phyloP scores from a whole-genome alignment of 2,329 filamentous ascomycete genomes.

The Trichoderma sp. region DNA sequence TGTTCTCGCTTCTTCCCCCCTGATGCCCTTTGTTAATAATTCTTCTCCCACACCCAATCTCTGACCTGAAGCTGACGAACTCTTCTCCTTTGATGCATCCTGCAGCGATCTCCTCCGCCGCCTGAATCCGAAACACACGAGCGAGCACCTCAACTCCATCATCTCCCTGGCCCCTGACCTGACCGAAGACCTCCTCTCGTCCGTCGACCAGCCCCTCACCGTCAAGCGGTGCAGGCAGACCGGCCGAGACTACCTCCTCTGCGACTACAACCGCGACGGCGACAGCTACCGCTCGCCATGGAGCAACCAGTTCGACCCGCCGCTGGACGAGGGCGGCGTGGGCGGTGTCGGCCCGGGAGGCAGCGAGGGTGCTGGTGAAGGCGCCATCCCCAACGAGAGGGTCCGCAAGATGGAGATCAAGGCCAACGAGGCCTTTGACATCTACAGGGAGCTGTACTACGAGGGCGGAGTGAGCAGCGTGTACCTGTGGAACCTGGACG shows the following conservation, averaged over 20 bases:
- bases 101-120: slow-evolving; percentile 93
- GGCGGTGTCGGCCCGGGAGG: slow-evolving; percentile 54
- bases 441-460: slow-evolving; percentile 95
- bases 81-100: background rate
- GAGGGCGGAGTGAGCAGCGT: slow-evolving; percentile 95
- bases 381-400: slow-evolving; percentile 84
- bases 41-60: background rate
- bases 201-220: slow-evolving; percentile 92
- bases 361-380: slow-evolving; percentile 69
- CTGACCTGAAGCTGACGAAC: background rate
- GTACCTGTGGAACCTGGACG: slow-evolving; percentile 97
- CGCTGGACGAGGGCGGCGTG: slow-evolving; percentile 66
- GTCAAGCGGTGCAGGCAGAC: slow-evolving; percentile 84
- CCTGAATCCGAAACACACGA: slow-evolving; percentile 90
- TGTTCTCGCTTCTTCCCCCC: background rate
- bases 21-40: background rate
- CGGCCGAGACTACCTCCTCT: slow-evolving; percentile 93
- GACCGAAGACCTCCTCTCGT: slow-evolving; percentile 95
- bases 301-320: slow-evolving; percentile 97
- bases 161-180: slow-evolving; percentile 87
- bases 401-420: slow-evolving; percentile 92
- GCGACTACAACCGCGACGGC: slow-evolving; percentile 99
- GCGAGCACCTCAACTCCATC: slow-evolving; percentile 83
- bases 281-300: slow-evolving; percentile 98
- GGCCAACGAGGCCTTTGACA: slow-evolving; percentile 94